Evolutionary conservation across 257 asterid species (phyloP).

Genomic region (Solanum paucissectum): DNA sequence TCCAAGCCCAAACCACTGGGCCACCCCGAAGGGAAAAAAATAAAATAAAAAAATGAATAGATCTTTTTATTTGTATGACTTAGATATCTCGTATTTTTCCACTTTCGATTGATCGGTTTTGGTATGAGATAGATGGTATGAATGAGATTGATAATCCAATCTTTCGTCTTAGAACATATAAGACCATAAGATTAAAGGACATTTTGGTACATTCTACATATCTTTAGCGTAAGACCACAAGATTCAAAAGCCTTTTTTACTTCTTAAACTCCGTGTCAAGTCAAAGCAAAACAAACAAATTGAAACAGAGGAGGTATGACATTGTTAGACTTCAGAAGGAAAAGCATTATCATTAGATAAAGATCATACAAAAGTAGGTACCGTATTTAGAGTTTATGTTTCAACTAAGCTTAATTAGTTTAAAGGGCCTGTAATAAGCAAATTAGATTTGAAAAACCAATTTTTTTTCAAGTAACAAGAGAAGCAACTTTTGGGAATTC

Average conservation of each 20-base stretch:
- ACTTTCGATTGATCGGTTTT: neutral
- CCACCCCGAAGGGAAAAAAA: too few species aligned
- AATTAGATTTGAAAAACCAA: neutral
- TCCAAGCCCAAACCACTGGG: too few species aligned
- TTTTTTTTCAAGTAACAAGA: neutral
- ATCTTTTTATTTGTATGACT: too few species aligned
- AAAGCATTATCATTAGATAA: neutral
- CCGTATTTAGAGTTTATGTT: neutral
- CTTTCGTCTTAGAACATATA: neutral
- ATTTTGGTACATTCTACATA: neutral
- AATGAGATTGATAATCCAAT: neutral
- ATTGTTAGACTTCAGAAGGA: neutral
- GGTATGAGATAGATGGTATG: neutral
- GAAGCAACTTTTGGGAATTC: neutral
- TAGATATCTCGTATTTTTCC: fast-evolving
- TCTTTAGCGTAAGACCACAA: neutral
- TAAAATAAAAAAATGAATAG: too few species aligned
- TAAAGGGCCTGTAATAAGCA: neutral
- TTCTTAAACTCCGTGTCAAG: neutral
- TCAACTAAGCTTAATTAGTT: neutral
- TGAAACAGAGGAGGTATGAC: neutral
- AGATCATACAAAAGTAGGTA: neutral
- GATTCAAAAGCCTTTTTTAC: neutral
- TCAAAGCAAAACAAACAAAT: neutral
- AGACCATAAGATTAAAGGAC: neutral